Evolutionary conservation across 164 flowering plant species (phyloP).

Genomic region (Euptelea pleiosperma): DNA sequence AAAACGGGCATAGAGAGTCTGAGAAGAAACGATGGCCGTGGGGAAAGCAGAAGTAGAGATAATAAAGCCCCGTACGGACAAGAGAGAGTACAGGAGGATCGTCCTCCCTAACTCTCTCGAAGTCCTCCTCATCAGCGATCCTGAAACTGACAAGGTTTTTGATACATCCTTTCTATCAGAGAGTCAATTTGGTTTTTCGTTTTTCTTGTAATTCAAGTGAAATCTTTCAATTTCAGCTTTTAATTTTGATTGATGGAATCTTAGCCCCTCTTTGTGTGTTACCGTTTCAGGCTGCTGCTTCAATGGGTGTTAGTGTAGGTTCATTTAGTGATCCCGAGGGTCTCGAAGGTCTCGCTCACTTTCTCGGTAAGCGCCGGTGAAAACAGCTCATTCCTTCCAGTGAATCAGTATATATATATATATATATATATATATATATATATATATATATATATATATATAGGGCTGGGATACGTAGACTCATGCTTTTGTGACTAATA

Average conservation of each 20-base stretch:
- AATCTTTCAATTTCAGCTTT: no score
- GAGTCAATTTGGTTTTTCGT: no score
- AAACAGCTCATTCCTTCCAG: no score
- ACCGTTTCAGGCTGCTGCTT: constrained; percentile 68
- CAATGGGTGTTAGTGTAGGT: constrained; percentile 87
- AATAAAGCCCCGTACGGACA: constrained; percentile 74
- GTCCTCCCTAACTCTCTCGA: constrained; percentile 72
- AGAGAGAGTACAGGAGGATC: constrained; percentile 70
- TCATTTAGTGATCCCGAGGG: constrained; percentile 82
- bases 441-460: no score
- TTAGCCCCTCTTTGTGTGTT: constrained; percentile 1
- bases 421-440: no score
- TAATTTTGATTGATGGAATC: neutral
- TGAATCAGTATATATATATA: no score
- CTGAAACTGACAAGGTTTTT: constrained; percentile 86
- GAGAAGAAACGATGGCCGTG: constrained; percentile 42
- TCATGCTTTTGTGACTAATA: no score
- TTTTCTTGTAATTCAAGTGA: neutral
- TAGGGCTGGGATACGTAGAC: no score
- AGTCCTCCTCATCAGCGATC: constrained; percentile 89
- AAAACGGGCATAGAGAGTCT: no score
- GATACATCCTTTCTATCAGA: no score
- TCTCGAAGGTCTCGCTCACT: constrained; percentile 94
- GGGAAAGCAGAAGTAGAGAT: constrained; percentile 48
- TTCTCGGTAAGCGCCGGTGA: constrained; percentile 60